Percentiles rank a stretch among this genome's conserved stretches.
phyloP scores from a whole-genome alignment of 345 rosid species.

The Camelina laxa region DNA sequence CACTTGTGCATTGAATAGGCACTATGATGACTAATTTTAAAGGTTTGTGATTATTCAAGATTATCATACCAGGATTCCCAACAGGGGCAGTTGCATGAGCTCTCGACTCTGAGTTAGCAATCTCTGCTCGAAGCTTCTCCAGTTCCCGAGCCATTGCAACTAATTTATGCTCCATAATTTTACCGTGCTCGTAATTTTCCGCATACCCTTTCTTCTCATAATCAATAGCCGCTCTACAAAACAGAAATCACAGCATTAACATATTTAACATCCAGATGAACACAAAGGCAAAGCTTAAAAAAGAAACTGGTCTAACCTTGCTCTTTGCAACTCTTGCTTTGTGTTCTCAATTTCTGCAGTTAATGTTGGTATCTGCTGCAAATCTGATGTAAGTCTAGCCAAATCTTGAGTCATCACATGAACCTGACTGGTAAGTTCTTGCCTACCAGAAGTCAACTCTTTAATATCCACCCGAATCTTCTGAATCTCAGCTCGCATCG shows the following conservation, averaged over 20 bases:
- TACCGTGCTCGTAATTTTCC: conserved; percentile 92
- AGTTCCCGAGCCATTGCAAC: conserved; percentile 90
- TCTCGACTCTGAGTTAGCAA: conserved; percentile 85
- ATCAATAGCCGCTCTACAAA: conserved; percentile 80
- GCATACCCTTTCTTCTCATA: conserved; percentile 98
- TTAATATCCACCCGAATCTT: conserved; percentile 74
- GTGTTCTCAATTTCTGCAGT: conserved; percentile 77
- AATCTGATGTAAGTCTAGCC: conserved; percentile 67
- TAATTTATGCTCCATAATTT: conserved; percentile 89
- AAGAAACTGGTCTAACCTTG: conserved; percentile 54
- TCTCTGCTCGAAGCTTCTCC: conserved; percentile 95
- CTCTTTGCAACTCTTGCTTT: conserved; percentile 91
- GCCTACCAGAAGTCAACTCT: conserved; percentile 68
- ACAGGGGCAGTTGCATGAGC: conserved; percentile 60
- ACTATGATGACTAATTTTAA: conserved; percentile 16
- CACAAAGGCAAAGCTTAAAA: neutral
- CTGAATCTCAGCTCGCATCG: conserved; percentile 63
- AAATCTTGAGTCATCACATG: conserved; percentile 77
- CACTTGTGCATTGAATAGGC: neutral
- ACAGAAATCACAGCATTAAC: conserved; percentile 17
- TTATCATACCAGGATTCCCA: conserved; percentile 55
- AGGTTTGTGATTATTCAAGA: conserved; percentile 5
- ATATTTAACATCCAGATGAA: conserved; percentile 8
- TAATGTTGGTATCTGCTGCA: conserved; percentile 73
- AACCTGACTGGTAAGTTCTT: conserved; percentile 73